Evolutionary conservation across 257 asterid species (phyloP).

Genomic region (Gentiana straminea): DNA sequence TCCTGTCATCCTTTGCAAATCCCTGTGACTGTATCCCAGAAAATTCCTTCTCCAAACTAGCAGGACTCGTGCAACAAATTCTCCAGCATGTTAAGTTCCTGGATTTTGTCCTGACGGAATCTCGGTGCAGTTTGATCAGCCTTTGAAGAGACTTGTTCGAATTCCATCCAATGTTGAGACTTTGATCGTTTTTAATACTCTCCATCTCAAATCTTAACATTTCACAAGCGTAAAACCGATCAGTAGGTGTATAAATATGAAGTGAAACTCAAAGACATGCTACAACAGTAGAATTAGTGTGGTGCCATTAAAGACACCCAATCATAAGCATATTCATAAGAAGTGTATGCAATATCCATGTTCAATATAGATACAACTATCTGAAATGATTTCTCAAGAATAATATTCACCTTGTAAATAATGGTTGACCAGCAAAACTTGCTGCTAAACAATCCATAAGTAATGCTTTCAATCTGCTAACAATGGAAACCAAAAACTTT

Average conservation of each 20-base stretch:
- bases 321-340: background rate
- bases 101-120: slow-evolving; percentile 17
- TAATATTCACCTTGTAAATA: slow-evolving; percentile 29
- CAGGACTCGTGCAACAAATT: slow-evolving; percentile 28
- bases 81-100: slow-evolving; percentile 17
- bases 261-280: too few species aligned
- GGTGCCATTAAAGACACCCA: too few species aligned
- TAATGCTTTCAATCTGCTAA: slow-evolving; percentile 14
- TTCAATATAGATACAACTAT: background rate
- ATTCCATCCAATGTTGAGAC: slow-evolving; percentile 17
- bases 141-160: slow-evolving; percentile 9
- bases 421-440: slow-evolving; percentile 20
- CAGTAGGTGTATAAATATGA: background rate
- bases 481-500: background rate
- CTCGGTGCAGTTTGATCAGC: slow-evolving; percentile 17
- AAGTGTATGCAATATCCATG: background rate
- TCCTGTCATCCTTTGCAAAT: slow-evolving; percentile 17
- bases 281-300: too few species aligned
- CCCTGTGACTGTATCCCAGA: slow-evolving; percentile 28
- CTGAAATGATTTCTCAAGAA: too few species aligned
- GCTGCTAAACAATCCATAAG: slow-evolving; percentile 39
- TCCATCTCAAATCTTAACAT: slow-evolving; percentile 25
- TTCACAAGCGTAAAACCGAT: slow-evolving; percentile 8
- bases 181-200: slow-evolving; percentile 16
- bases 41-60: slow-evolving; percentile 45